Conservation (phyloP, 257 asterid genomes). For the Sherardia arvensis region DNA sequence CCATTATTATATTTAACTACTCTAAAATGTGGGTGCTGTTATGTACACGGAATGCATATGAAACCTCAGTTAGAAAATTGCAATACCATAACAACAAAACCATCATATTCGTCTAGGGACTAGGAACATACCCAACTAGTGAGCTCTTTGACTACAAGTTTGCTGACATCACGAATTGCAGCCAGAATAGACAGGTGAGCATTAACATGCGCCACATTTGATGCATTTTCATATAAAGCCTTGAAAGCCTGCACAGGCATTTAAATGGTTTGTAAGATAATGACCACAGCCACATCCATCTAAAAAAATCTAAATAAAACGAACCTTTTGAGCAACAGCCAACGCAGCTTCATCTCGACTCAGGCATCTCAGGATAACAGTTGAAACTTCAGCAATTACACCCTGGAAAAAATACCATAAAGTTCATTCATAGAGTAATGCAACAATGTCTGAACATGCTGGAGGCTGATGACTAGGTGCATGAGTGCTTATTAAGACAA, state of each 20-base stretch:
- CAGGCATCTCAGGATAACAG: constrained; percentile 70
- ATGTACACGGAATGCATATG: background rate
- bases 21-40: background rate
- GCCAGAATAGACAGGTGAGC: constrained; percentile 82
- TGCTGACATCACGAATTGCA: constrained; percentile 91
- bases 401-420: constrained; percentile 31
- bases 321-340: constrained; percentile 96
- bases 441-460: too few relatives aligned
- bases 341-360: constrained; percentile 96
- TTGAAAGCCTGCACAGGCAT: constrained; percentile 58
- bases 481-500: background rate
- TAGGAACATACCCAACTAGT: constrained; percentile 81
- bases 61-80: background rate
- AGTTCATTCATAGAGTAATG: background rate
- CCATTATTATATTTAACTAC: background rate
- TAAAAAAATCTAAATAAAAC: background rate
- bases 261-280: constrained; percentile 6
- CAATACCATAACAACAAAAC: background rate
- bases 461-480: background rate
- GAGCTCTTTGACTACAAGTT: constrained; percentile 94
- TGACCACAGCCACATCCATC: constrained; percentile 1
- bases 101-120: background rate
- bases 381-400: constrained; percentile 85
- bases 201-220: constrained; percentile 53
- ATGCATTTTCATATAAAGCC: constrained; percentile 80